Percentiles rank a stretch among this genome's conserved stretches.
Evolutionary conservation across 805 yeast species (phyloP).

Genomic region (Zygoascus biomembranicola): DNA sequence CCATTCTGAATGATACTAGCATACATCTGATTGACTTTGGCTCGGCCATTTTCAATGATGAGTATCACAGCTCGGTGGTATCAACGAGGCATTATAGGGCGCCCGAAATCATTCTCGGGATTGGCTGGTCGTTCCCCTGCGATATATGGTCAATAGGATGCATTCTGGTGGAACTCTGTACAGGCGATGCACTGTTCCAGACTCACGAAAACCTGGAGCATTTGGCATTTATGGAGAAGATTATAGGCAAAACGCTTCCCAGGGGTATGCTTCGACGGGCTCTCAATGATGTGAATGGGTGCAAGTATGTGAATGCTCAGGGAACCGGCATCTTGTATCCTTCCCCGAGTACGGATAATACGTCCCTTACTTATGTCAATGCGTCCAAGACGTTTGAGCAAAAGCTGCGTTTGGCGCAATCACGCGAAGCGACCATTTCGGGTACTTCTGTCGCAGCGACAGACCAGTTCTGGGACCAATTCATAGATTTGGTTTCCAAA

Average conservation of each 20-base stretch:
- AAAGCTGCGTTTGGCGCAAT: constrained; percentile 16
- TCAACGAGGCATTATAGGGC: constrained; percentile 96
- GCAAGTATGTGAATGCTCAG: constrained; percentile 3
- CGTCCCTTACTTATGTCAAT: constrained; percentile 28
- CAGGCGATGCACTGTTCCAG: constrained; percentile 90
- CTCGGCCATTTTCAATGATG: constrained; percentile 90
- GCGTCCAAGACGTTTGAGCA: constrained; percentile 29
- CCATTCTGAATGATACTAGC: constrained; percentile 62
- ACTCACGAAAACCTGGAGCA: constrained; percentile 95
- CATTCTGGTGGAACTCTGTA: constrained; percentile 78
- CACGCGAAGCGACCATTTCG: background rate
- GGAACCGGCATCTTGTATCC: constrained; percentile 28
- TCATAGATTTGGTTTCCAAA: constrained; percentile 57
- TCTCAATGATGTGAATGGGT: constrained; percentile 14
- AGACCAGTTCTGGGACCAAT: constrained; percentile 72
- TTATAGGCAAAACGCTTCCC: constrained; percentile 44
- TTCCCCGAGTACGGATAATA: constrained; percentile 27
- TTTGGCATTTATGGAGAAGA: constrained; percentile 86
- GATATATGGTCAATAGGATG: constrained; percentile 98
- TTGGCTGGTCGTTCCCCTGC: constrained; percentile 97
- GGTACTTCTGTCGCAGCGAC: constrained; percentile 2
- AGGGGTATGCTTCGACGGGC: constrained; percentile 18
- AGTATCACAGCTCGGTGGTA: constrained; percentile 84
- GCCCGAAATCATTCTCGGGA: constrained; percentile 88
- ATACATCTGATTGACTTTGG: constrained; percentile 95